Evolutionary conservation across 108 stramenopile species (phyloP), one percentile per base, ranked within the genome.

Genomic region (Aurantiochytrium sp.): DNA sequence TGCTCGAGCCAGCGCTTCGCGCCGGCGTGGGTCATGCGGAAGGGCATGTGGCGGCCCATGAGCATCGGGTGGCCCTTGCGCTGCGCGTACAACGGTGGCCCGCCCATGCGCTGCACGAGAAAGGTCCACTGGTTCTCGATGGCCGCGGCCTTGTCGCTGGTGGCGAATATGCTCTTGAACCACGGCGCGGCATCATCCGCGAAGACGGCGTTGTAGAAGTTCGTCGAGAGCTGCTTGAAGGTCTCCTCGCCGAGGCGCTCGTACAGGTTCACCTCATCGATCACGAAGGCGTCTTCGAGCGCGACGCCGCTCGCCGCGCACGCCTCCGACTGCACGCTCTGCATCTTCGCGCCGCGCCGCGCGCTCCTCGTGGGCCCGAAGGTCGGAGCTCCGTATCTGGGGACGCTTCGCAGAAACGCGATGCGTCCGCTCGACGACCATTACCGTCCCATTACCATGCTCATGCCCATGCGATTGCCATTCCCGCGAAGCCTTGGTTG

Each of bases 1-100:
- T 89, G 89, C 88, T 89, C 15, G 31, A 89, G 41, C 89, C 89
- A 89, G 27, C 89, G 88, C 39, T 65, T 87, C 22, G 89, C 89
- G n/a, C 88, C 86, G 31, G 68, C 55, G 15, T 89, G 88, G 86
- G 87, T 89, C 17, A 89, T 86, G 36, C 86, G 86, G 65, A 89
- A 89, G 32, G 88, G 89, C 19, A 86, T 34, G 68, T 89, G 89
- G 8, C 89, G 86, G 22, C 34, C 86, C 22, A 89, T 89, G 36
- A 89, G 86, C 27, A 85, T 37, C 30, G 87, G 89, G 34, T 89
- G 86, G 85, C 89, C 89, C 65, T 89, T 89, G 0, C 89, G 32
- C 89, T 87, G 55, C 6, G 89, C 86, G 86, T 89, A 89, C 30
- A 89, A 24, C 27, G 85, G 89, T 30, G 89, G 88, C 8, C 89